These are phyloP conservation scores for Fraxinus floribunda DNA, from an alignment of 305 asterid genomes.

Conservation along the genomic window DNA sequence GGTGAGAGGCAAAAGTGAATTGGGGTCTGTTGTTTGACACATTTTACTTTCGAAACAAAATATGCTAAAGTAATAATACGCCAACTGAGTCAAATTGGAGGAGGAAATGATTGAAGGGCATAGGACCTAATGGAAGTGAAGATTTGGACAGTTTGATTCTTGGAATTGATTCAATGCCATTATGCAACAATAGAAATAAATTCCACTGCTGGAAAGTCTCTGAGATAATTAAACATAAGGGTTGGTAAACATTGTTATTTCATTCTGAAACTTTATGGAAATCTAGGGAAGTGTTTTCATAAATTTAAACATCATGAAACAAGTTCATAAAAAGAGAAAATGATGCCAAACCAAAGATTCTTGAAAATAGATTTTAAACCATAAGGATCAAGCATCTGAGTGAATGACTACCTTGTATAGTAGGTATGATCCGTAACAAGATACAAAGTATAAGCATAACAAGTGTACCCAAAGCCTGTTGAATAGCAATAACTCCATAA, in stretches of 20 bases:
- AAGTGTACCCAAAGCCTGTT: constrained; percentile 98
- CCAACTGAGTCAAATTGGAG: not conserved
- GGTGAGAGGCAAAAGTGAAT: not conserved
- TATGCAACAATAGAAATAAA: not conserved
- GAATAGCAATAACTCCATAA: constrained; percentile 22
- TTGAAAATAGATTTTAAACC: not conserved
- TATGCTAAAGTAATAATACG: not conserved
- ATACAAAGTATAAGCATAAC: constrained; percentile 65
- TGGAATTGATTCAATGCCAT: not conserved
- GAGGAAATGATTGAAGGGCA: not conserved
- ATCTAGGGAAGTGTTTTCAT: not conserved
- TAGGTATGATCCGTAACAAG: constrained; percentile 78
- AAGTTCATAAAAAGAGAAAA: not conserved
- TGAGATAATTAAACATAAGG: not conserved
- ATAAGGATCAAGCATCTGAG: constrained; percentile 11
- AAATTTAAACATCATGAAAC: not conserved
- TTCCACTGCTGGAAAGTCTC: not conserved
- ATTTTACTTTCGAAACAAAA: not conserved
- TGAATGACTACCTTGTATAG: constrained; percentile 65
- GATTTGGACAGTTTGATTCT: not conserved
- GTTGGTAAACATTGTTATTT: not conserved
- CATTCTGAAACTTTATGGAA: constrained; percentile 11
- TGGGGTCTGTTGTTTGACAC: not conserved
- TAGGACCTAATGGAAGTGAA: not conserved
- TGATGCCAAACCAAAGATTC: not conserved